Conservation (phyloP, 2,329 filamentous ascomycete species). For the Trichoderma guizhouense region DNA sequence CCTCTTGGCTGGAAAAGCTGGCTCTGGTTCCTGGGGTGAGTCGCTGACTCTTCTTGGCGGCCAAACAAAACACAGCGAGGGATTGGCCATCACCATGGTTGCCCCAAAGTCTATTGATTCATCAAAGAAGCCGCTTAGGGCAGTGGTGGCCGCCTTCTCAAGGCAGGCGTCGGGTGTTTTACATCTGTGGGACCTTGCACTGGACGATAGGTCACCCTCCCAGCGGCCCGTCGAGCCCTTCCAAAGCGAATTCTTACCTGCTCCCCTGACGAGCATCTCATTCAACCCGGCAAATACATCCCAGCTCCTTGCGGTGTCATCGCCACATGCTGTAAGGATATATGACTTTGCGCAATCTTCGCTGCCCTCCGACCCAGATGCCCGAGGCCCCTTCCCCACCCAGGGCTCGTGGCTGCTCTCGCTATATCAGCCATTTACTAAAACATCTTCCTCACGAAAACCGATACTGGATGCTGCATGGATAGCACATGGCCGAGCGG, state of each 20-base stretch:
- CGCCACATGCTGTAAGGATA: slow-evolving; percentile 55
- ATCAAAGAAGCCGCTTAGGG: slow-evolving; percentile 35
- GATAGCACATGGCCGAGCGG: slow-evolving; percentile 58
- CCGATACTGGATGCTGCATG: slow-evolving; percentile 60
- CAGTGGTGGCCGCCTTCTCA: slow-evolving; percentile 59
- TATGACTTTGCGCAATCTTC: slow-evolving; percentile 59
- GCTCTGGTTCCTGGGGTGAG: slow-evolving; percentile 63
- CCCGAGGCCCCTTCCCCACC: slow-evolving; percentile 48
- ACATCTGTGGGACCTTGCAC: slow-evolving; percentile 55
- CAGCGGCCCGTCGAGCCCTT: slow-evolving; percentile 46
- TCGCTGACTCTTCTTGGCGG: slow-evolving; percentile 52
- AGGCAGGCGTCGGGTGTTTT: slow-evolving; percentile 57
- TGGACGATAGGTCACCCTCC: slow-evolving; percentile 39
- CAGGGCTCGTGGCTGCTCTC: slow-evolving; percentile 65
- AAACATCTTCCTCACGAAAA: slow-evolving; percentile 51
- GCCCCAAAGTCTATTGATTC: slow-evolving; percentile 42
- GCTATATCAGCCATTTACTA: slow-evolving; percentile 55
- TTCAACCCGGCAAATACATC: slow-evolving; percentile 60
- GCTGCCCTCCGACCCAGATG: slow-evolving; percentile 49
- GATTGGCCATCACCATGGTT: slow-evolving; percentile 53
- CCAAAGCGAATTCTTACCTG: slow-evolving; percentile 57
- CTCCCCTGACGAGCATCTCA: slow-evolving; percentile 52
- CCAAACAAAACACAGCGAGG: slow-evolving; percentile 51
- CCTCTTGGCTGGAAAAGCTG: slow-evolving; percentile 52
- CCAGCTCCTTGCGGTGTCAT: slow-evolving; percentile 56